phyloP scores from a whole-genome alignment of 1,284 basidiomycete genomes.

The Austroboletus novae-zelandiae region DNA sequence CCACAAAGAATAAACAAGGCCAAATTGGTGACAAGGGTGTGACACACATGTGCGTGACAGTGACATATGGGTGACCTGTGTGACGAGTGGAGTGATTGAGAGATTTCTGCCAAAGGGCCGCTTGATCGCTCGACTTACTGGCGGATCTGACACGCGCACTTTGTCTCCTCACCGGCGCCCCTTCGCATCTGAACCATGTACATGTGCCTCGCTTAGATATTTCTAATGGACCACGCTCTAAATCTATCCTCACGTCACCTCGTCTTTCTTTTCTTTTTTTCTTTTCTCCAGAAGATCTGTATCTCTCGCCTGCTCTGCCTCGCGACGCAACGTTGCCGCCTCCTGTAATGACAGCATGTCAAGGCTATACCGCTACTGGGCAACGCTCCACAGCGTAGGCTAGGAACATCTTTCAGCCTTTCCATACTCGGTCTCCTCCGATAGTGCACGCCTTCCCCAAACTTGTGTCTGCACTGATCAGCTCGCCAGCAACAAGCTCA shows the following conservation, averaged over 20 bases:
- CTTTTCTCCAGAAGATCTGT: slow-evolving; percentile 17
- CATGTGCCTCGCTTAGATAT: too few species aligned
- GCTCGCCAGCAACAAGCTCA: slow-evolving; percentile 2
- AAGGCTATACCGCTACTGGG: slow-evolving; percentile 23
- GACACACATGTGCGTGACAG: slow-evolving; percentile 1
- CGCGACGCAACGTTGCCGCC: slow-evolving; percentile 21
- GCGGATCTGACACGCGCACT: slow-evolving; percentile 3
- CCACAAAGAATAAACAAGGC: slow-evolving; percentile 26
- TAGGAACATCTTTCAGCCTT: slow-evolving; percentile 7
- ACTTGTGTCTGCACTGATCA: slow-evolving; percentile 4
- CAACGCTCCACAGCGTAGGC: slow-evolving; percentile 12
- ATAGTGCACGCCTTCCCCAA: not conserved
- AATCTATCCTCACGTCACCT: slow-evolving; percentile 2
- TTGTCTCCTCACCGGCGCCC: slow-evolving; percentile 12
- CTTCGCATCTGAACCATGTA: not conserved
- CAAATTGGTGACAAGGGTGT: slow-evolving; percentile 14
- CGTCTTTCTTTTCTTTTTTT: not conserved
- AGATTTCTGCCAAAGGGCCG: slow-evolving; percentile 33
- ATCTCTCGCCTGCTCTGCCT: slow-evolving; percentile 2
- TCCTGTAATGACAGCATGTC: slow-evolving; percentile 25
- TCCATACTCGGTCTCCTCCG: slow-evolving; percentile 7
- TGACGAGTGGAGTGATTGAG: slow-evolving; percentile 15
- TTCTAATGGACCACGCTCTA: not conserved
- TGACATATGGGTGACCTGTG: not conserved
- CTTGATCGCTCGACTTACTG: not conserved